phyloP scores from a whole-genome alignment of 164 flowering plant species.

The Nymphaea colorata region DNA sequence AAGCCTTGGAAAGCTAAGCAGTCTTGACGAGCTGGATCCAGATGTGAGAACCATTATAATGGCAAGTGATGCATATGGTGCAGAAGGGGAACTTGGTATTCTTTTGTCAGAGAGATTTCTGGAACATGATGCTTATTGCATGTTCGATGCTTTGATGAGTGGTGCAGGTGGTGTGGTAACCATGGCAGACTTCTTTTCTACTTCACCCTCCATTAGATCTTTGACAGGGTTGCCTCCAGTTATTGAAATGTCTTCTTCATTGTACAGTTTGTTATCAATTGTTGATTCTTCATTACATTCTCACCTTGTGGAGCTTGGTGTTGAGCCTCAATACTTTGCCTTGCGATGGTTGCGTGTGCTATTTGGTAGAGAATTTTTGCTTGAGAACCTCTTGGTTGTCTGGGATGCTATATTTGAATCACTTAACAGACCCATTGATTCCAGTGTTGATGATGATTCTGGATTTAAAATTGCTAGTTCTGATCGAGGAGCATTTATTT shows the following conservation, averaged over 20 bases:
- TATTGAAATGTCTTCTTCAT: conserved; percentile 81
- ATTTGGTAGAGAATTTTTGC: conserved; percentile 84
- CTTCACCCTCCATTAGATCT: conserved; percentile 36
- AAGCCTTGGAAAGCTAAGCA: conserved; percentile 20
- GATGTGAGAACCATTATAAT: conserved; percentile 47
- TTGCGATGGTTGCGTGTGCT: conserved; percentile 91
- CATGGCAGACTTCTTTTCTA: conserved; percentile 74
- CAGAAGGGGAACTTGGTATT: conserved; percentile 93
- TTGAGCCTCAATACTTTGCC: conserved; percentile 95
- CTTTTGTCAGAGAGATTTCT: conserved; percentile 79
- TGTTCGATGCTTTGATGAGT: conserved; percentile 92
- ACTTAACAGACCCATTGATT: conserved; percentile 22
- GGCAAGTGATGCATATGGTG: conserved; percentile 89
- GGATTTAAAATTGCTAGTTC: conserved; percentile 36
- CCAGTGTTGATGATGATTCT: conserved; percentile 19
- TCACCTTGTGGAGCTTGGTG: conserved; percentile 87
- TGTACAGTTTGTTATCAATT: conserved; percentile 72
- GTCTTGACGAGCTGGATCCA: conserved; percentile 59
- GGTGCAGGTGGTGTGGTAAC: conserved; percentile 63
- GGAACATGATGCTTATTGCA: conserved; percentile 96
- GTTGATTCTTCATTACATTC: conserved; percentile 74
- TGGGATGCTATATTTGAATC: conserved; percentile 94
- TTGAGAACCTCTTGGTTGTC: conserved; percentile 54
- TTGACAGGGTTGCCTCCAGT: conserved; percentile 60
- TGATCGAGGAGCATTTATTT: conserved; percentile 65